Evolutionary conservation across 345 rosid genomes (phyloP), one percentile per base, ranked within the genome.

Genomic region (Arabis alpina): DNA sequence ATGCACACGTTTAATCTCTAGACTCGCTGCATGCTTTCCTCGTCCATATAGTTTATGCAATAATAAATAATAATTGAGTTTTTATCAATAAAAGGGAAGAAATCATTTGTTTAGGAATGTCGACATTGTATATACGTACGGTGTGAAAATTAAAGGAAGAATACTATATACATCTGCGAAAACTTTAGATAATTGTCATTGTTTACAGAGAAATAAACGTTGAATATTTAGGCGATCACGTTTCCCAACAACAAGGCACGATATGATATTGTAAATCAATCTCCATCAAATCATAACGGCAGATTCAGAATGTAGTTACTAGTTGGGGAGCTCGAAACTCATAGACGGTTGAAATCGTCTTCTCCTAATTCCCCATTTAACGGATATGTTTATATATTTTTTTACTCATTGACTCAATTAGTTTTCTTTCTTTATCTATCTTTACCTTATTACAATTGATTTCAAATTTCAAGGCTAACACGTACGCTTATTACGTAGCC

Each of bases 301-400:
- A 61, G 68, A 52, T 51, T 32, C 47, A 61, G 68, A 52, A 41
- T 32, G 64, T 55, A 47, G 71, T 72, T 64, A 10, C 65, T 48
- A 49, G 77, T 73, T 73, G 71, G 65, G 67, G 65, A 56, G 77
- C 16, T 57, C 52, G 52, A 56, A 64, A 72, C 44, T 55, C 42
- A 10, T 62, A 52, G 28, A 14, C 68, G 42, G 37, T 5, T 32
- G 11, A 36, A 30, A 36, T 62, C 25, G 40, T 43, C 27, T 39
- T 42, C 53, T 9, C 40, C 11, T 54, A 54, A 7, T 25, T 64
- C 51, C 42, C 36, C 59, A 24, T 72, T 55, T 54, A 27, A 16
- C 43, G 64, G 64, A 5, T 25, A 4, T 6, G 19, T 63, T 13
- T 32, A 32, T 32, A 32, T 5, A 0, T 32, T 32, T 4, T 32